phyloP scores from a whole-genome alignment of 148 eudicot species.

The Suaeda aralocaspica region DNA sequence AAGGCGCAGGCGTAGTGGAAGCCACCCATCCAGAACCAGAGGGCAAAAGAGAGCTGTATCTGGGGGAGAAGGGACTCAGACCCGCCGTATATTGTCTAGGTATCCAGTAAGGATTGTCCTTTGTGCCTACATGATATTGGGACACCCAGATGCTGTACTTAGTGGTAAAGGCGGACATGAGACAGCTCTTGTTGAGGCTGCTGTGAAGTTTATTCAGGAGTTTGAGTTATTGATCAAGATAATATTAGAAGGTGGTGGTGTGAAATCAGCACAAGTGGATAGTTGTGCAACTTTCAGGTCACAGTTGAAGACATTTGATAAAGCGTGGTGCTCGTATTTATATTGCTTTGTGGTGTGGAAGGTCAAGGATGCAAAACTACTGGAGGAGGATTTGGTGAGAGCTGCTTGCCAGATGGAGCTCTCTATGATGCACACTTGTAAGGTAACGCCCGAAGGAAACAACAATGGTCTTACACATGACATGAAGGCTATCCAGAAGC shows the following conservation, averaged over 20 bases:
- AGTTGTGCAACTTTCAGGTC: slow-evolving; percentile 44
- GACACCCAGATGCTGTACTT: slow-evolving; percentile 95
- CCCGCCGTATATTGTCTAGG: slow-evolving; percentile 48
- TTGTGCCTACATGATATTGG: slow-evolving; percentile 91
- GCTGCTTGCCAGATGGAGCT: slow-evolving; percentile 96
- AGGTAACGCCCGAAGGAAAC: slow-evolving; percentile 63
- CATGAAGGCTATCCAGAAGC: slow-evolving; percentile 90
- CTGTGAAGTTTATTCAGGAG: slow-evolving; percentile 68
- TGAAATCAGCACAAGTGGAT: slow-evolving; percentile 14
- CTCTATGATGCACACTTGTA: slow-evolving; percentile 95
- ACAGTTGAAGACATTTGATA: slow-evolving; percentile 84
- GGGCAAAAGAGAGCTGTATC: slow-evolving; percentile 40
- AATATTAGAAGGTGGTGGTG: slow-evolving; percentile 42
- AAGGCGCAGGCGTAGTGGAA: slow-evolving; percentile 47
- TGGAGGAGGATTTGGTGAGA: slow-evolving; percentile 93
- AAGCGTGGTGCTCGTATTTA: slow-evolving; percentile 89
- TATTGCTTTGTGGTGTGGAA: slow-evolving; percentile 91
- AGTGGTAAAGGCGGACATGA: slow-evolving; percentile 82
- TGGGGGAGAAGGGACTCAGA: slow-evolving; percentile 31
- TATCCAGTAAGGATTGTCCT: slow-evolving; percentile 86
- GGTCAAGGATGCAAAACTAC: slow-evolving; percentile 75
- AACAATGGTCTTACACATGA: slow-evolving; percentile 65
- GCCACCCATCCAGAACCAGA: slow-evolving; percentile 34
- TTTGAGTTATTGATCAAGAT: slow-evolving; percentile 58
- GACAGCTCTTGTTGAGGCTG: slow-evolving; percentile 67